Evolutionary conservation across 495 filamentous ascomycete genomes (phyloP).

Genomic region (Lophiotrema nucula): DNA sequence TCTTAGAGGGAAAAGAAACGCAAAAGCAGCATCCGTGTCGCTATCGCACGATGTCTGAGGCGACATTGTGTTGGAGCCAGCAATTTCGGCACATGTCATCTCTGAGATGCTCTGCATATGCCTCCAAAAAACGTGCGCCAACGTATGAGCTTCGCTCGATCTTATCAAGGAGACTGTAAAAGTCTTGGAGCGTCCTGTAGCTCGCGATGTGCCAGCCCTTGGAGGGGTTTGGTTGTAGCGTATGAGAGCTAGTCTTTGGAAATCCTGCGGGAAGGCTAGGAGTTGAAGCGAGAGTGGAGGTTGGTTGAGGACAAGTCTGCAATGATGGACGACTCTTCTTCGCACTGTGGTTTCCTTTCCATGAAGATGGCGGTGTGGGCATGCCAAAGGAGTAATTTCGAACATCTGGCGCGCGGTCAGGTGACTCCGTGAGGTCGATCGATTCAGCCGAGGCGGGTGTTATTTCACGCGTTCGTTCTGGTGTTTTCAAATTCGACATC

Average conservation of each 20-base stretch:
- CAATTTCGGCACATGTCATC: constrained; percentile 25
- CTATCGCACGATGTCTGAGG: background rate
- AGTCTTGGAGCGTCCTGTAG: constrained; percentile 24
- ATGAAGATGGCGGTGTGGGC: no score
- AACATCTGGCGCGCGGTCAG: constrained; percentile 6
- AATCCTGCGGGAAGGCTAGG: no score
- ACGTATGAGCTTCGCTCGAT: constrained; percentile 22
- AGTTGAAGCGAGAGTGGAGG: no score
- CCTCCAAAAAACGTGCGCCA: constrained; percentile 24
- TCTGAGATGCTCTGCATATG: constrained; percentile 25
- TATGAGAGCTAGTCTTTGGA: no score
- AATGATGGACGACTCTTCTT: no score
- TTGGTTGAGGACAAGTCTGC: no score
- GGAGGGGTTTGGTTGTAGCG: background rate
- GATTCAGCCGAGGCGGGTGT: background rate
- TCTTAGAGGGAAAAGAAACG: background rate
- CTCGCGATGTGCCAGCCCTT: background rate
- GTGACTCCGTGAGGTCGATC: constrained; percentile 18
- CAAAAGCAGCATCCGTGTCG: background rate
- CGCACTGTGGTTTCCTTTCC: no score
- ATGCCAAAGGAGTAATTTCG: no score
- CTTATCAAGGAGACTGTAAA: constrained; percentile 28
- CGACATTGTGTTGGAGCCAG: constrained; percentile 19
- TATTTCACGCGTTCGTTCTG: background rate
- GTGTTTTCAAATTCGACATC: no score